Percentiles rank a stretch among this genome's conserved stretches.
phyloP scores from a whole-genome alignment of 768 basidiomycete species.

The Amanita molliuscula region DNA sequence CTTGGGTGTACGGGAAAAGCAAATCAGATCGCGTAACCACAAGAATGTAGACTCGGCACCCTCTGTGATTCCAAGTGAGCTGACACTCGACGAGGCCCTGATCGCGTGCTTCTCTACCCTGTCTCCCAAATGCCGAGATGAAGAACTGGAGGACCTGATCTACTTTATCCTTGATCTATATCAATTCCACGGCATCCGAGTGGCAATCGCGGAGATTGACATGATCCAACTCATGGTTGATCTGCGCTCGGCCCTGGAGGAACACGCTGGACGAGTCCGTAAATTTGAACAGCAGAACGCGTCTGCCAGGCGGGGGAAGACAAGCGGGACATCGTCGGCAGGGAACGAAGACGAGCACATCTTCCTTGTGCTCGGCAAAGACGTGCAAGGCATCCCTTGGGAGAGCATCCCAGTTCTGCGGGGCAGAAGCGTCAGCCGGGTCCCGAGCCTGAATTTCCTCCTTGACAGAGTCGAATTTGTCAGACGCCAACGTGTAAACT shows the following conservation, averaged over 20 bases:
- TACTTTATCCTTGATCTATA: slow-evolving; percentile 93
- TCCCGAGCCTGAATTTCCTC: slow-evolving; percentile 84
- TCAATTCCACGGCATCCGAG: slow-evolving; percentile 83
- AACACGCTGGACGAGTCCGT: slow-evolving; percentile 37
- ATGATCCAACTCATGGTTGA: slow-evolving; percentile 86
- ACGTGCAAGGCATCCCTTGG: slow-evolving; percentile 87
- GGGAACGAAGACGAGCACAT: slow-evolving; percentile 51
- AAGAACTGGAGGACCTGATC: slow-evolving; percentile 90
- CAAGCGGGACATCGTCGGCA: neutral
- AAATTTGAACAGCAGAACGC: slow-evolving; percentile 10
- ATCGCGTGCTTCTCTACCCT: slow-evolving; percentile 80
- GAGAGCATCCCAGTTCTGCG: slow-evolving; percentile 85
- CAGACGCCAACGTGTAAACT: slow-evolving; percentile 24
- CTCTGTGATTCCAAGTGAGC: slow-evolving; percentile 26
- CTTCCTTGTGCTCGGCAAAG: slow-evolving; percentile 86
- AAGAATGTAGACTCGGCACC: slow-evolving; percentile 23
- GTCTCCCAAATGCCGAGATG: slow-evolving; percentile 74
- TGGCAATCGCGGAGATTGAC: slow-evolving; percentile 88
- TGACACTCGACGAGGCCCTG: slow-evolving; percentile 63
- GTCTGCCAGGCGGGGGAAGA: slow-evolving; percentile 12
- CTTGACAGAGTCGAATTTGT: slow-evolving; percentile 69
- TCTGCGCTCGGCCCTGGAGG: slow-evolving; percentile 66
- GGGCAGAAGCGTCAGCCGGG: slow-evolving; percentile 81
- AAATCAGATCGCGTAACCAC: slow-evolving; percentile 28
- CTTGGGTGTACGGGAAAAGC: slow-evolving; percentile 54